A percentile compares a stretch with the other conserved stretches of the same genome.
Conservation (phyloP, 1,284 basidiomycete species). For the Ustilago xerochloae region DNA sequence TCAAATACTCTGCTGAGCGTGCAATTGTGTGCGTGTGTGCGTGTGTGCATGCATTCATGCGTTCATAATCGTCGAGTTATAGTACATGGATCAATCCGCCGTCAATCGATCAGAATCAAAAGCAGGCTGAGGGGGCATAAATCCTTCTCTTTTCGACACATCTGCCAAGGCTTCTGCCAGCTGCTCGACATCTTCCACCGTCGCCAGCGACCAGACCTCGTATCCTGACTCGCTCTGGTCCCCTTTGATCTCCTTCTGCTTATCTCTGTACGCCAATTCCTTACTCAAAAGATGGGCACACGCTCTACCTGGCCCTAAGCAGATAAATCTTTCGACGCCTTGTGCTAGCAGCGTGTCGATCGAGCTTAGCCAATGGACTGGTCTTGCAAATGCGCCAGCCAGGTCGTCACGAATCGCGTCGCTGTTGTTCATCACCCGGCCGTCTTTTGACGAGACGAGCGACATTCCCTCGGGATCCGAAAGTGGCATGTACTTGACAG, state of each 20-base stretch:
- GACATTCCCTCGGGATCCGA: conserved; percentile 37
- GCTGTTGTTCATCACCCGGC: conserved; percentile 22
- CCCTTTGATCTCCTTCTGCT: conserved; percentile 23
- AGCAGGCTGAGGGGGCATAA: conserved; percentile 15
- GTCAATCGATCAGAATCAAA: conserved; percentile 29
- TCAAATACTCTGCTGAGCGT: too few relatives aligned
- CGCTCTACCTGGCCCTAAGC: conserved; percentile 63
- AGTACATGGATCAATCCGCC: conserved; percentile 12
- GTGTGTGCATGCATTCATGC: neutral
- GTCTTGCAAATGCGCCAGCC: conserved; percentile 48
- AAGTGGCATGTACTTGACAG: conserved; percentile 58
- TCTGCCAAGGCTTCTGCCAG: conserved; percentile 38
- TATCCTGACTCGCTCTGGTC: conserved; percentile 26
- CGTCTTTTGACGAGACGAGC: conserved; percentile 59
- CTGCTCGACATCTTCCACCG: conserved; percentile 59
- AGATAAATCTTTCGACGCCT: conserved; percentile 64
- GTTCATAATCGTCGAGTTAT: neutral
- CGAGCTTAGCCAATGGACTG: conserved; percentile 59
- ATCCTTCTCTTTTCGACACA: conserved; percentile 16
- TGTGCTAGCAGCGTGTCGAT: conserved; percentile 57
- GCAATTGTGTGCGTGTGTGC: too few relatives aligned
- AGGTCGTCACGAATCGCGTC: conserved; percentile 54
- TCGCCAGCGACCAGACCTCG: conserved; percentile 62
- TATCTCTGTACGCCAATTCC: conserved; percentile 60
- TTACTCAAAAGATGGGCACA: conserved; percentile 65